Evolutionary conservation across 1,284 basidiomycete species (phyloP), one percentile per base, ranked within the genome.

Genomic region (Coniferiporia weirii): DNA sequence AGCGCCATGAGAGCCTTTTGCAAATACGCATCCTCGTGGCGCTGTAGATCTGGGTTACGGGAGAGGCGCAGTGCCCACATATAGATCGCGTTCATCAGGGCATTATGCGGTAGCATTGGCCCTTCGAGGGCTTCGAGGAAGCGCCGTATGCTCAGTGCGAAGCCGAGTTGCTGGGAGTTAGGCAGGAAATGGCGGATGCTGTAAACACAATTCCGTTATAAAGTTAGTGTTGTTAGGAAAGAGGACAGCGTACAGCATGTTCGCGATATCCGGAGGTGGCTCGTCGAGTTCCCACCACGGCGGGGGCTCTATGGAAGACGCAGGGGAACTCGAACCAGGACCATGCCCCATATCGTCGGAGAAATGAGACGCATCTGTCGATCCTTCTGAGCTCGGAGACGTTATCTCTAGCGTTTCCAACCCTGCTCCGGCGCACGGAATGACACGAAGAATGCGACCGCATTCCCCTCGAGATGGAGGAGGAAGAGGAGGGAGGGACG

Each of bases 11-110:
- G 68, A 27, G 80, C 76, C 44, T 75, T 74, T 32, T 70, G 70
- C 43, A 80, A 70, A 56, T 79, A 75, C 0, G 67, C 65, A 15
- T 77, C 72, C 61, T 77, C 74, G 27, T 64, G 61, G 5, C 55
- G 56, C 6, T 65, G 43, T 12, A 71, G 60, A 0, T 66, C 63
- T 1, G 70, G 61, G 10, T 64, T 59, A 12, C 57, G 60, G 10
- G 71, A 68, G 76, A 74, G 60, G 75, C 76, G 46, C 19, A 75
- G 72, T 6, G 80, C 81, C 71, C 79, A 77, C 2, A 83, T 71
- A 64, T 79, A 82, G 12, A 79, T 73, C 13, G 74, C 73, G 56
- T 73, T 73, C 36, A 82, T 65, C 3, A 84, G 74, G 17, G 76
- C 77, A 12, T 76, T 74, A 12, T 76, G 70, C n/a, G 81, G 81